A percentile compares a stretch with the other conserved stretches of the same genome.
Conservation (phyloP, 768 basidiomycete species). For the Collybiopsis confluens region DNA sequence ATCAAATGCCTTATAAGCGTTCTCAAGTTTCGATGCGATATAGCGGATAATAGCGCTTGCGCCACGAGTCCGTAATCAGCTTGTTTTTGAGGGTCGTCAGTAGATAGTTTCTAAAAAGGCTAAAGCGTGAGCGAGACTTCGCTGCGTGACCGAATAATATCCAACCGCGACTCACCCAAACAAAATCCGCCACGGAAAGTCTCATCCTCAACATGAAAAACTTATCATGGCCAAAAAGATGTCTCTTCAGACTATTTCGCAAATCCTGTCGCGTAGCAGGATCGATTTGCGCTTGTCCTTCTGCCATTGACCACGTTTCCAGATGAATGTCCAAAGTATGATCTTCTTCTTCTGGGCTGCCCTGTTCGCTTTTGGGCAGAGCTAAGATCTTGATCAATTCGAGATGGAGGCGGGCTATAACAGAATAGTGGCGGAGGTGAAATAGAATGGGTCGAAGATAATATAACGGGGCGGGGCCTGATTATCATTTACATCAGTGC, state of each 20-base stretch:
- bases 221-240: slow-evolving; percentile 61
- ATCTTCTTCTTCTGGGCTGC: slow-evolving; percentile 21
- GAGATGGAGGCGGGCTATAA: slow-evolving; percentile 32
- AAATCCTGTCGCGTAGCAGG: slow-evolving; percentile 40
- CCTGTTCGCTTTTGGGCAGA: slow-evolving; percentile 12
- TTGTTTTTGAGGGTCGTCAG: slow-evolving; percentile 32
- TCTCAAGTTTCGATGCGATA: slow-evolving; percentile 51
- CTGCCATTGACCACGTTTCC: slow-evolving; percentile 21
- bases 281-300: slow-evolving; percentile 16
- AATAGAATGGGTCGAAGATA: slow-evolving; percentile 50
- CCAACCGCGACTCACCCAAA: slow-evolving; percentile 35
- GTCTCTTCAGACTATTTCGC: slow-evolving; percentile 43
- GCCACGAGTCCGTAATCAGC: slow-evolving; percentile 49
- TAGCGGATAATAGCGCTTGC: slow-evolving; percentile 40
- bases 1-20: slow-evolving; percentile 54
- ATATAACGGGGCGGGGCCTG: slow-evolving; percentile 44
- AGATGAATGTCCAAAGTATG: slow-evolving; percentile 27
- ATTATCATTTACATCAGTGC: slow-evolving; percentile 19
- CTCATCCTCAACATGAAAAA: slow-evolving; percentile 52
- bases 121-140: neutral
- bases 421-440: slow-evolving; percentile 33
- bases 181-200: slow-evolving; percentile 47
- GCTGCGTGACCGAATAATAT: neutral
- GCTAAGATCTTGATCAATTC: slow-evolving; percentile 43
- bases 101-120: slow-evolving; percentile 44